Evolutionary conservation across 176 grass and related monocot species (phyloP).

Genomic region (Oryza coarctata): DNA sequence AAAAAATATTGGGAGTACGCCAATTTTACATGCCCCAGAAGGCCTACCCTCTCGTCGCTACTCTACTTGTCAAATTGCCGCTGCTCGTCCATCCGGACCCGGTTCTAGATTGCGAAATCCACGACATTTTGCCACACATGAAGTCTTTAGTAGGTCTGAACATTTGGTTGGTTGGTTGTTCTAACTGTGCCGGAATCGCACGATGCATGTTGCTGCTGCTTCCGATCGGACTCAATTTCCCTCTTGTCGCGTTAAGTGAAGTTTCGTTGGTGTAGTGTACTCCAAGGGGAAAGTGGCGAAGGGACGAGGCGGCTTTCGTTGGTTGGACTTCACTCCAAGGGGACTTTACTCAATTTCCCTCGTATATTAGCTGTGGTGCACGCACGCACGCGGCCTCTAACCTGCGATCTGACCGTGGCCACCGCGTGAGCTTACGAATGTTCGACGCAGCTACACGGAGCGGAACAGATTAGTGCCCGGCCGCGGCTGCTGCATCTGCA

Average conservation of each 20-base stretch:
- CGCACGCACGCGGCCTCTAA: neutral
- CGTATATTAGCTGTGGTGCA: neutral
- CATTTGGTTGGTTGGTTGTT: too few species aligned
- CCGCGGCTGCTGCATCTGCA: neutral
- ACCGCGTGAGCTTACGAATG: neutral
- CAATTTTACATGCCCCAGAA: neutral
- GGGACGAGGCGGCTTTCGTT: conserved; percentile 16
- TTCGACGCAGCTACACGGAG: conserved; percentile 34
- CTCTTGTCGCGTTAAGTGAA: too few species aligned
- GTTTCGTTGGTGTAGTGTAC: too few species aligned
- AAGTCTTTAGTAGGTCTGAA: too few species aligned
- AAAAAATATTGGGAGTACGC: conserved; percentile 10
- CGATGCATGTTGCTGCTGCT: too few species aligned
- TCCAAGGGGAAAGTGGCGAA: too few species aligned
- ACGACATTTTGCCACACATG: too few species aligned
- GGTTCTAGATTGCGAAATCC: neutral
- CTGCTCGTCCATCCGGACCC: too few species aligned
- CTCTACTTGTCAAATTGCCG: neutral
- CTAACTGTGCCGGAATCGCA: too few species aligned
- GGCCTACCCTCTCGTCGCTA: neutral
- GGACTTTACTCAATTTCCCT: neutral
- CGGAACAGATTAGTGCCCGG: conserved; percentile 4
- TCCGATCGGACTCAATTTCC: too few species aligned
- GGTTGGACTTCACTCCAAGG: too few species aligned
- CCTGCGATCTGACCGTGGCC: neutral